These are phyloP conservation scores for Stenogyne calaminthoides DNA, from an alignment of 305 asterid species.

Conservation along the genomic window DNA sequence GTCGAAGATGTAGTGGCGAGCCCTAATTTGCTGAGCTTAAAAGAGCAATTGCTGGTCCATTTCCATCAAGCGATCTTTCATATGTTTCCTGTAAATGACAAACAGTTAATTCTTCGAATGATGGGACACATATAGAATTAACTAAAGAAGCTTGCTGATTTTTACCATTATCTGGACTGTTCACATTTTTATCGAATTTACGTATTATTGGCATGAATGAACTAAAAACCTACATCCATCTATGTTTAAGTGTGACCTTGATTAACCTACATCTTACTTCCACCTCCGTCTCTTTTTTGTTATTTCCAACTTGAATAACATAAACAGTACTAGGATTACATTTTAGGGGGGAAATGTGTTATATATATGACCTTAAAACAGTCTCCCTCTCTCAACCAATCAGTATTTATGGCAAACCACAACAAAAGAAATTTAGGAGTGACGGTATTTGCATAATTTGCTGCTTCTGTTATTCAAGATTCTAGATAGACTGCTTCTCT, in stretches of 20 bases:
- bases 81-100: conserved; percentile 53
- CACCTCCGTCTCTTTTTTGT: not conserved
- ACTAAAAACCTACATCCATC: not conserved
- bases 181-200: not conserved
- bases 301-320: not conserved
- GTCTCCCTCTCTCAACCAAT: not conserved
- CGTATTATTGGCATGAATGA: not conserved
- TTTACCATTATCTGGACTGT: not conserved
- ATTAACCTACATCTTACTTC: not conserved
- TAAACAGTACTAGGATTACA: not conserved
- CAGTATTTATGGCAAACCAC: no score
- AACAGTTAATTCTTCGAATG: not conserved
- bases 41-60: conserved; percentile 49
- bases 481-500: no score
- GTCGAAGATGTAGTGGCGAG: conserved; percentile 6
- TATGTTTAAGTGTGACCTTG: not conserved
- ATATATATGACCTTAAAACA: no score
- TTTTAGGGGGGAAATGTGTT: not conserved
- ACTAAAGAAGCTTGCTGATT: not conserved
- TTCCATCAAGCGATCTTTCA: conserved; percentile 54
- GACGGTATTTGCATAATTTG: no score
- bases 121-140: not conserved
- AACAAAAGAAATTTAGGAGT: no score
- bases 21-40: conserved; percentile 50
- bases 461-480: no score